Base-by-base conservation (phyloP, 2,329 filamentous ascomycete genomes). In the Geosmithia flava region DNA sequence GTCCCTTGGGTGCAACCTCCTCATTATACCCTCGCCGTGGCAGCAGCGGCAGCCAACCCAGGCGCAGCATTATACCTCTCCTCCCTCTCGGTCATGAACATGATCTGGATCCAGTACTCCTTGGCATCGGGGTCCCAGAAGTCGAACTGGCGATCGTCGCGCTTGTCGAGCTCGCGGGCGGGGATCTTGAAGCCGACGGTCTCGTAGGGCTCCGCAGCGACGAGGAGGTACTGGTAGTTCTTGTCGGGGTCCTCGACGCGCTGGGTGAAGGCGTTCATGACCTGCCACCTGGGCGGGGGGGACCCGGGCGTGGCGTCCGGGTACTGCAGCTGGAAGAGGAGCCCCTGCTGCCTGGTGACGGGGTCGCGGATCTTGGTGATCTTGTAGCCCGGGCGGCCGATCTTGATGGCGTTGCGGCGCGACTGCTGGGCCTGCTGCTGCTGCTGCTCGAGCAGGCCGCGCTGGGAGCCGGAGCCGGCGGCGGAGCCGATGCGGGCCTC, bases 181-280 rank as follows among this genome's bases (percentile, higher is more conserved):
- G 95, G 93, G 48, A 98, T 74, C 74, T 98, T 98, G 67, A 98
- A 97, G 4, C 80, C 87, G 64, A 91, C 94, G 2, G 89, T 97
- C 78, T 98, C 91, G 69, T 98, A 98, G 11, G 93, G 93, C 71
- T 98, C 93, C 11, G 91, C 93, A 1, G 93, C 91, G 11, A 98
- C 86, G 47, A 97, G 75, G 56, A 98, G 73, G 63, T 97, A 98
- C 75, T 98, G 93, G 62, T 84, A 97, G 56, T 82, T 83, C 69
- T 93, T 89, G 66, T 98, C 91, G 11, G 89, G 87, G 52, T 96
- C 88, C 67, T 98, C 93, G 47, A 96, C 74, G 65, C 86, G 89
- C 76, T 98, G 93, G 67, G 95, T 88, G 63, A 89, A 98, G 15
- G 93, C 91, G 63, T 88, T 95, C 89, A 97, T 97, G 66, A 98